Conservation (phyloP, 192 early-diverging fungal genomes). For the Coemansia sp. region DNA sequence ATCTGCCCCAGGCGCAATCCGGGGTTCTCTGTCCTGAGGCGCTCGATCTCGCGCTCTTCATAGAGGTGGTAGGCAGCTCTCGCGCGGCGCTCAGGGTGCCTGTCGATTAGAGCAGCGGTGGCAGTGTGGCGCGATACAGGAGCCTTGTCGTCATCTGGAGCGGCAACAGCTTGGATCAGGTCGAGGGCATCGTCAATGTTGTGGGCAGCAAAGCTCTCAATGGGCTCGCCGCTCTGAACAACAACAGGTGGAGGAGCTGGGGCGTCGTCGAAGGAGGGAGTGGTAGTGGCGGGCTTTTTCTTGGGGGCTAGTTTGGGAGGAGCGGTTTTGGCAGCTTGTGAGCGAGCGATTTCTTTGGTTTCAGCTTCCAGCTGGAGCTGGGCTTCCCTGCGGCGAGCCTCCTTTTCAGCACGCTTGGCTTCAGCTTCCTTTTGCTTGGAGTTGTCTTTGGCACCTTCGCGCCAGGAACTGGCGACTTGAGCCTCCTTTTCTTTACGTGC, state of each 20-base stretch:
- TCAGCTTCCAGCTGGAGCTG: conserved; percentile 62
- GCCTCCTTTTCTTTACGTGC: conserved; percentile 57
- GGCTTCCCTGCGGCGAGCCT: conserved; percentile 59
- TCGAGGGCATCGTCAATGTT: conserved; percentile 87
- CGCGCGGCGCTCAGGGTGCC: conserved; percentile 85
- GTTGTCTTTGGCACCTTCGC: conserved; percentile 61
- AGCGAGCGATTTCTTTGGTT: conserved; percentile 48
- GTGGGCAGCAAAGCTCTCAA: conserved; percentile 72
- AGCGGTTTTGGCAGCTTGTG: conserved; percentile 9
- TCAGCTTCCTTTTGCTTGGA: conserved; percentile 64
- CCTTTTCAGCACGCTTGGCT: conserved; percentile 56
- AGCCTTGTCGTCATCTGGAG: conserved; percentile 7
- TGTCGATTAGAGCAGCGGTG: conserved; percentile 64
- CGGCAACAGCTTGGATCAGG: conserved; percentile 57
- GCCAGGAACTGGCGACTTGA: conserved; percentile 63
- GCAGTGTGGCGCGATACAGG: conserved; percentile 16
- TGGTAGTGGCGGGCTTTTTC: not conserved
- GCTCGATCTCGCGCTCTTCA: conserved; percentile 69
- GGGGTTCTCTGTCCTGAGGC: conserved; percentile 77
- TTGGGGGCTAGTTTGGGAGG: conserved; percentile 13
- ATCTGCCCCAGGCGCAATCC: conserved; percentile 74
- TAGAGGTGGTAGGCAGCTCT: conserved; percentile 73
- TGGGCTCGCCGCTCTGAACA: conserved; percentile 5
- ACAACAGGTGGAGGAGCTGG: conserved; percentile 8
- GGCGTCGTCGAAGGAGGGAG: not conserved